Percentiles rank a stretch among this genome's conserved stretches.
Evolutionary conservation across 2,329 filamentous ascomycete species (phyloP).

Genomic region (Rhinocladiella mackenziei): DNA sequence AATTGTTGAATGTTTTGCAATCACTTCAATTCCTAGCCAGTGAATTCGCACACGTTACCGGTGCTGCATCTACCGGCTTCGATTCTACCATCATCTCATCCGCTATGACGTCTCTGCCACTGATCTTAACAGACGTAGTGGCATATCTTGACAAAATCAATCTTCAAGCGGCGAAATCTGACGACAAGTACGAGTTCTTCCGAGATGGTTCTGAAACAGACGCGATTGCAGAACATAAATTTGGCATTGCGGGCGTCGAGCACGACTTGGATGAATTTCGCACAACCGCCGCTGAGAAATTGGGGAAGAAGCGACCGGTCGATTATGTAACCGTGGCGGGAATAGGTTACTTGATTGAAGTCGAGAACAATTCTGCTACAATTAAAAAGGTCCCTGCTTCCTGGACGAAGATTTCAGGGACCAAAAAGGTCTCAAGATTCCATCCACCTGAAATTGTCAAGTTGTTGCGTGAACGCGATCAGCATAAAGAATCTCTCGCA

Average conservation of each 20-base stretch:
- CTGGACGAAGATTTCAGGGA: constrained; percentile 92
- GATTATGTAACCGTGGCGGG: constrained; percentile 80
- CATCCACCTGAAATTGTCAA: constrained; percentile 87
- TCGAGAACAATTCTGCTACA: constrained; percentile 66
- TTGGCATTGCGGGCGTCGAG: constrained; percentile 88
- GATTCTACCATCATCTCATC: constrained; percentile 63
- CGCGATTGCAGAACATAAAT: constrained; percentile 79
- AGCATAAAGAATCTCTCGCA: constrained; percentile 88
- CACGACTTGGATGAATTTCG: constrained; percentile 79
- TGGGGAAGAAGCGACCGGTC: constrained; percentile 66
- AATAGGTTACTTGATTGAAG: constrained; percentile 92
- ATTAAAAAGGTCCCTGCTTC: constrained; percentile 87
- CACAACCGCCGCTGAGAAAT: constrained; percentile 62
- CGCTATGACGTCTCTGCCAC: constrained; percentile 70
- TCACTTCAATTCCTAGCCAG: constrained; percentile 75
- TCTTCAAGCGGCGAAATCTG: constrained; percentile 70
- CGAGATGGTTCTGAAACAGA: constrained; percentile 82
- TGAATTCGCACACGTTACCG: constrained; percentile 67
- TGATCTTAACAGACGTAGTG: constrained; percentile 68
- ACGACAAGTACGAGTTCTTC: constrained; percentile 96
- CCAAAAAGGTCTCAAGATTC: constrained; percentile 86
- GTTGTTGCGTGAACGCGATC: constrained; percentile 80
- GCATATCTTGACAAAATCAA: constrained; percentile 82
- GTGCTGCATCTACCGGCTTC: constrained; percentile 67
- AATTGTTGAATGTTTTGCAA: constrained; percentile 80